These are phyloP conservation scores for Penicillium sclerotiorum DNA, from an alignment of 2,329 filamentous ascomycete species.

Conservation along the genomic window DNA sequence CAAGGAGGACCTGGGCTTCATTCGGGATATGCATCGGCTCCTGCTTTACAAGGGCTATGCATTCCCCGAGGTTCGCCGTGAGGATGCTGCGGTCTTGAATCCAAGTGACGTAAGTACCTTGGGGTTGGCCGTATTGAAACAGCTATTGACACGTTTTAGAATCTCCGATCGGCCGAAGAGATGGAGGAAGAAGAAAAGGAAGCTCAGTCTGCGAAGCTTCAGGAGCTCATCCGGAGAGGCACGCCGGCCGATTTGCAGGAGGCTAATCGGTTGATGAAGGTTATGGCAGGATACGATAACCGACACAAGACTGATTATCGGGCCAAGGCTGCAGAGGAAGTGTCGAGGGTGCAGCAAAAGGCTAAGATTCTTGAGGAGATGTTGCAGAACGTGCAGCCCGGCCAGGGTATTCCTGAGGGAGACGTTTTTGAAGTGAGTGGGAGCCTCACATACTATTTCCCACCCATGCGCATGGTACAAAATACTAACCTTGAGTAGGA, in stretches of 20 bases:
- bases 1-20: constrained; percentile 94
- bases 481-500: constrained; percentile 57
- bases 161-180: constrained; percentile 92
- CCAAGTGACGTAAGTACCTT: constrained; percentile 79
- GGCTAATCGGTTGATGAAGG: constrained; percentile 96
- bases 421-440: constrained; percentile 65
- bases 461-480: background rate
- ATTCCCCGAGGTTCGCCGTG: constrained; percentile 87
- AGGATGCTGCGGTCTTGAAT: constrained; percentile 95
- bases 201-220: constrained; percentile 95
- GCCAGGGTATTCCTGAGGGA: constrained; percentile 73
- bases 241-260: constrained; percentile 93
- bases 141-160: constrained; percentile 57
- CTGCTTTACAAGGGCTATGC: constrained; percentile 96
- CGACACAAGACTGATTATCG: constrained; percentile 96
- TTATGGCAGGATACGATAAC: constrained; percentile 98
- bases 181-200: constrained; percentile 97
- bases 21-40: constrained; percentile 94
- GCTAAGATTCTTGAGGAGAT: constrained; percentile 90
- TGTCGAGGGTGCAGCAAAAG: constrained; percentile 93
- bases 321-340: constrained; percentile 94
- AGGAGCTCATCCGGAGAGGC: constrained; percentile 91
- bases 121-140: constrained; percentile 4
- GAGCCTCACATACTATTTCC: background rate
- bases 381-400: constrained; percentile 77